These are phyloP conservation scores for Buxus sempervirens DNA, from an alignment of 164 flowering plant genomes.

Conservation along the genomic window DNA sequence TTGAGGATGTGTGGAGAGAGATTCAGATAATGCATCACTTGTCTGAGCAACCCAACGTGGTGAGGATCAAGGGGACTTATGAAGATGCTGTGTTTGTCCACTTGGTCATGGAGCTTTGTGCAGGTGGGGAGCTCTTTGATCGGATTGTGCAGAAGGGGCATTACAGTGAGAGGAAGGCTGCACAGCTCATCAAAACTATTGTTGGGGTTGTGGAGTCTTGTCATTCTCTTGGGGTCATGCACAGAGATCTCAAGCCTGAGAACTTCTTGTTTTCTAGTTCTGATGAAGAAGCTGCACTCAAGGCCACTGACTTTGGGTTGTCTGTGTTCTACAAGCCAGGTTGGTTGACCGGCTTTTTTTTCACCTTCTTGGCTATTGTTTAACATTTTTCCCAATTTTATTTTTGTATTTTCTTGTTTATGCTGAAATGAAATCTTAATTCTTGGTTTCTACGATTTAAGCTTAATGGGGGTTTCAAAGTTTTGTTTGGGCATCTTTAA, in stretches of 20 bases:
- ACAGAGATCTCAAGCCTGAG: constrained; percentile 95
- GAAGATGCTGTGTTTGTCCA: constrained; percentile 82
- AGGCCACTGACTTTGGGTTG: constrained; percentile 85
- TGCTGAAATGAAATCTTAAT: neutral
- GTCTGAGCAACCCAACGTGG: constrained; percentile 76
- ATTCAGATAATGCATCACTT: constrained; percentile 96
- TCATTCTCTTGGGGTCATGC: constrained; percentile 94
- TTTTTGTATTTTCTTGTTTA: neutral
- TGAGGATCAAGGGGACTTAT: constrained; percentile 70
- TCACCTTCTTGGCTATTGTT: neutral
- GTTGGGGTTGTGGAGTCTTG: constrained; percentile 86
- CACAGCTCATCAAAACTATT: constrained; percentile 61
- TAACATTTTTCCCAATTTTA: neutral
- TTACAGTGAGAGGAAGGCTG: constrained; percentile 81
- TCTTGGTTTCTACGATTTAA: neutral
- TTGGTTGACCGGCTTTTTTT: constrained; percentile 21
- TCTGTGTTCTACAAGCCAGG: constrained; percentile 92
- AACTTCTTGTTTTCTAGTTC: constrained; percentile 69
- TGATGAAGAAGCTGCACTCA: constrained; percentile 71
- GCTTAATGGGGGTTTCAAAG: neutral
- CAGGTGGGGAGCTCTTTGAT: constrained; percentile 91
- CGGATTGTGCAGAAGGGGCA: constrained; percentile 80
- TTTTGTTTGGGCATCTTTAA: neutral
- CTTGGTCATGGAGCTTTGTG: constrained; percentile 88
- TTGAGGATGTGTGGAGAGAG: constrained; percentile 90